phyloP scores from a whole-genome alignment of 2,329 filamentous ascomycete genomes.

The Alternaria longipes region DNA sequence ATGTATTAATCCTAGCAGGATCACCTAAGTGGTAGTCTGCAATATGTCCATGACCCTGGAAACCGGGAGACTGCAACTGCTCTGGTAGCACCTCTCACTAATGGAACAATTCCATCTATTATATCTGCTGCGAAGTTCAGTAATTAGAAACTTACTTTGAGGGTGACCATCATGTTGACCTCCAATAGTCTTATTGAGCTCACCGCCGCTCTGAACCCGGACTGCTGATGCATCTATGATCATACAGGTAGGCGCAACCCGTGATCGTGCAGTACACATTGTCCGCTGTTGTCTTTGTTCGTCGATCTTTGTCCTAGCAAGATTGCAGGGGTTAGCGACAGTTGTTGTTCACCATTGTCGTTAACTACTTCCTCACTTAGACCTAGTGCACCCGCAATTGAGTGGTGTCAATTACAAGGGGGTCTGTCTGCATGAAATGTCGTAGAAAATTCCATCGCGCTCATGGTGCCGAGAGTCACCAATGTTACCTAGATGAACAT shows the following conservation, averaged over 20 bases:
- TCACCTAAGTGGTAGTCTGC: not conserved
- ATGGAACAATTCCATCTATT: not conserved
- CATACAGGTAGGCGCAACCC: not conserved
- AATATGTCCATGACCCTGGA: not conserved
- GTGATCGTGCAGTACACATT: not conserved
- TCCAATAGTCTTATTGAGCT: not conserved
- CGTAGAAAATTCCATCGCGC: not conserved
- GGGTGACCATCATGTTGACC: not conserved
- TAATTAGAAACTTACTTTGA: not conserved
- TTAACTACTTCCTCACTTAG: not conserved
- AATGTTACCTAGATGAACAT: not conserved
- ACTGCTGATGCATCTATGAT: not conserved
- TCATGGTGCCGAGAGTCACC: not conserved
- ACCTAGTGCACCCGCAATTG: not conserved
- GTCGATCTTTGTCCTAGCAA: not conserved
- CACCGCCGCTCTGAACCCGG: not conserved
- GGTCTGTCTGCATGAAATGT: no score
- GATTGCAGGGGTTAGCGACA: not conserved
- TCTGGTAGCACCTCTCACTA: not conserved
- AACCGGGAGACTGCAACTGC: not conserved
- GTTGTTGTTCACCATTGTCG: not conserved
- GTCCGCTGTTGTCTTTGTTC: not conserved
- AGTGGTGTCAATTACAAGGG: not conserved
- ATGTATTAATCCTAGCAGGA: not conserved
- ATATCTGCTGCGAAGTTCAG: not conserved